Base-by-base conservation (phyloP, 257 asterid species). In the Scutellaria baicalensis region DNA sequence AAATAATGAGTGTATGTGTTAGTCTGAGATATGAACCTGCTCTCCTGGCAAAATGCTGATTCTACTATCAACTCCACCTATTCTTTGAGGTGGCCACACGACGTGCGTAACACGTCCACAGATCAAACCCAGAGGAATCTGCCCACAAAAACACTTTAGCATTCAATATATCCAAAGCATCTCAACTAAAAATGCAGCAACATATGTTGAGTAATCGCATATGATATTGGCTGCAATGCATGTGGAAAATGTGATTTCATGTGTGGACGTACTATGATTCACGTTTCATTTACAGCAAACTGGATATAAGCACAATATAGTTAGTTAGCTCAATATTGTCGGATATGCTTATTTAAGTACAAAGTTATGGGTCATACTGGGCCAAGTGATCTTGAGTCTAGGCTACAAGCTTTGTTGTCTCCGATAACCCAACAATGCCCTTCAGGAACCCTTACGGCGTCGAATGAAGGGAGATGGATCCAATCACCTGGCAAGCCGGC, bases 371-470 rank as follows among this genome's bases (percentile, higher is more conserved):
- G 6, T 70, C 83, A 31, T 91, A 93, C 95, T 80, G 96, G 87
- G 59, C 99, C 99, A 71, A 73, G 64, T 14, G 95, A 83, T 72
- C 96, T 83, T 2, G 97, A 91, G 77, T 94, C 99, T 39, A 76
- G 61, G 86, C 97, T 94, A 61, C 72, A 80, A 65, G 84, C 87
- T 2, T 83, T 73, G 74, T 94, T 91, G 81, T 91, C 99, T 38
- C 99, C 99, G 58, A 80, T 90, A 62, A 91, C 96, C 97, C 97
- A 94, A 77, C 97, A 94, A 76, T 88, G 97, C 65, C 99, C 97
- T 71, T 84, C 88, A 12, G 99, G 97, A 56, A 94, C 61, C 79
- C 79, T 72, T 66, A 86, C 71, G 4, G 83, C 71, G 70, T 94
- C 95, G 39, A 79, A 72, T 36, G 87, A 71, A 20, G 88, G 74